Base-by-base conservation (phyloP, 2,329 filamentous ascomycete genomes). In the Fusarium camptoceras region DNA sequence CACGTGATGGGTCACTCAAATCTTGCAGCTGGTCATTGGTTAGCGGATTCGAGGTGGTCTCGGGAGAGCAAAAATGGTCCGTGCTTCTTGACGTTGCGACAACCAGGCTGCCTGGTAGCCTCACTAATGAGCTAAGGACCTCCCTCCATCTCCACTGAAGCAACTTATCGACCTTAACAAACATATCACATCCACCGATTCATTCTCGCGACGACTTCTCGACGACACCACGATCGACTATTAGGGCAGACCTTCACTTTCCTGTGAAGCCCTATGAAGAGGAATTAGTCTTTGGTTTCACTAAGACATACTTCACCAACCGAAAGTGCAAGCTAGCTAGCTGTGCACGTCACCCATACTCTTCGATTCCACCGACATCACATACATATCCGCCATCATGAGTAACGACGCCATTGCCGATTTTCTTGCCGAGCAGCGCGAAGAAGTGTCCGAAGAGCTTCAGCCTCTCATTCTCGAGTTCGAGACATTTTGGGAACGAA, bases 401-500 rank as follows among this genome's bases (percentile, higher is more conserved):
- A 94, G 92, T 81, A 87, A 89, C 83, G 93, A 97, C 81, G 89
- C 91, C 78, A 96, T 98, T 81, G 88, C 93, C 79, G 93, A 97
- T 81, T 97, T 98, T 83, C 92, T 99, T 71, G 89, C 90, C 66
- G 92, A 97, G 75, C 93, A 97, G 88, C 92, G 94, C 79, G 94
- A 97, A 78, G 86, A 90, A 79, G 93, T 94, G 76, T 92, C 94
- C 55, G 92, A 94, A 74, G 92, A 97, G 80, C 88, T 97, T 55
- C 94, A 98, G 83, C 88, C 91, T 76, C 89, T 93, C 77, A 93
- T 98, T 81, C 88, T 99, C 76, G 89, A 91, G 76, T 97, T 99
- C 73, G 96, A 99, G 85, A 94, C 97, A 80, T 93, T 90, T 78
- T 99, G 96, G 96, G 96, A 99, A 86, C 91, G 95, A 77, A 98